Conservation (phyloP, 1,284 basidiomycete species). For the Ceratobasidium sp. region DNA sequence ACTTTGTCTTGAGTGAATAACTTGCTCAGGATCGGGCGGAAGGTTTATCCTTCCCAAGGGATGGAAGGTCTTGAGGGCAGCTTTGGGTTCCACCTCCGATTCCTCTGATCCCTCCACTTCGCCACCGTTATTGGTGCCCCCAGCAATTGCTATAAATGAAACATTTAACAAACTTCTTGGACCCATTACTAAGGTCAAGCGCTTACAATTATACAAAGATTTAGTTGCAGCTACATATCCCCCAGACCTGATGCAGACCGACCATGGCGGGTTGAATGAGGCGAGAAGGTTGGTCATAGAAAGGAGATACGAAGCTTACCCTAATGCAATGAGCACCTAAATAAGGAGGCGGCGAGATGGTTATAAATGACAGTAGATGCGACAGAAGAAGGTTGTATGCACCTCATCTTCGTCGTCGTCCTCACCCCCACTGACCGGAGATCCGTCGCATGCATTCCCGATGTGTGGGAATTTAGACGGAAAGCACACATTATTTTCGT, state of each 20-base stretch:
- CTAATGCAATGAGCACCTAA: background rate
- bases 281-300: no score
- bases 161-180: no score
- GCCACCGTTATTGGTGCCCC: background rate
- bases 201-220: constrained; percentile 4
- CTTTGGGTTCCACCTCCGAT: background rate
- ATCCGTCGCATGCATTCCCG: background rate
- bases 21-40: background rate
- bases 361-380: no score
- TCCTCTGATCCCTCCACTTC: background rate
- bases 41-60: background rate
- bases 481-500: background rate
- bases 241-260: background rate
- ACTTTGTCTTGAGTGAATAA: background rate
- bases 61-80: background rate
- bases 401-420: background rate
- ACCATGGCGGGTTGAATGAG: background rate
- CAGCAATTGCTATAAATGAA: background rate
- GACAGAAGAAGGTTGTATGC: no score
- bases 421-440: background rate
- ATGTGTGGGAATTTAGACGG: constrained; percentile 13
- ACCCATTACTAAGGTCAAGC: no score
- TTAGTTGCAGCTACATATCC: background rate
- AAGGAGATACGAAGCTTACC: background rate
- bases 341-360: no score